Evolutionary conservation across 345 rosid species (phyloP), one percentile per base, ranked within the genome.

Genomic region (Microthlaspi erraticum): DNA sequence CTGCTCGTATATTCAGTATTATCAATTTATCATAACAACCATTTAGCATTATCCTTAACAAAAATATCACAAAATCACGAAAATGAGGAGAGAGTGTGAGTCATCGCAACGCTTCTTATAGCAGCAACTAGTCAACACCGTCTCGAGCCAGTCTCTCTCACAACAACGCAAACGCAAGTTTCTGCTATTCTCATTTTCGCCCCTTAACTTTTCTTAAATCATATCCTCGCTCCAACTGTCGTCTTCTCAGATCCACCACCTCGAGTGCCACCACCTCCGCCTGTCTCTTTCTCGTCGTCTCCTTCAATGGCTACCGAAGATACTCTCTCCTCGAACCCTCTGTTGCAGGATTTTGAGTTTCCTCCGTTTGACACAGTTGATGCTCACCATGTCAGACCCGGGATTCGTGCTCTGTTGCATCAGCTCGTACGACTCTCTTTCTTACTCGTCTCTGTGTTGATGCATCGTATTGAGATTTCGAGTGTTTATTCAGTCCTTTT

Each of bases 361-460:
- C 97, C 94, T 5, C 96, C 96, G 9, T 93, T 83, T 49, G 83
- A 87, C 72, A 65, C 67, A n/a, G 84, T 93, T 13, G 76, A 86
- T 51, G 83, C 94, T 68, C 48, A 74, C 11, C 97, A 91, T 68
- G 92, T 93, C 59, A 75, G 90, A 46, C 94, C 96, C 2, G 96
- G 92, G 58, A 69, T 91, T 64, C 96, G 88, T 33, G 83, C 86
- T 52, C 74, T 91, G 7, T 72, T 93, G 78, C 81, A 81, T 20
- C 77, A 85, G 11, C 89, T 90, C 67, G 97, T 90, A 81, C 38
- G 78, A 32, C 37, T 16, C 18, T 58, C 58, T 65, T 31, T 13
- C 36, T 60, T 19, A 9, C 0, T 19, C 19, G 5, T 59, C 11
- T n/a, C 34, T 54, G 13, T 54, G 14, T 9, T 8, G 23, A 14